phyloP scores from a whole-genome alignment of 768 basidiomycete species.

The Boletus rubescentipes region DNA sequence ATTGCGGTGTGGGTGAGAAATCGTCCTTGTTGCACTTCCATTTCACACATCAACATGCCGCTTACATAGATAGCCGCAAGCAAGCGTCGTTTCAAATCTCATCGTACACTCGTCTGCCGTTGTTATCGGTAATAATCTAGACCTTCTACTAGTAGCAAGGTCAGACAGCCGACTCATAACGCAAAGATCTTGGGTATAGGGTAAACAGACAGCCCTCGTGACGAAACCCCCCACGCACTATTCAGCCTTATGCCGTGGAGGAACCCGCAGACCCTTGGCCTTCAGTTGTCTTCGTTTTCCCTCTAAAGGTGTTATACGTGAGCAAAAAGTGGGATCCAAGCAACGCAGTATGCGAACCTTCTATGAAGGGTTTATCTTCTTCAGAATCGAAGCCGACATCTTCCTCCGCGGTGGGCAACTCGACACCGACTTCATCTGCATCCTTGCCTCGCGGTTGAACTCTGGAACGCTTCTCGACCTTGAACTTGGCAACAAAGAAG shows the following conservation, averaged over 20 bases:
- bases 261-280: conserved; percentile 68
- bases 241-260: conserved; percentile 45
- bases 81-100: neutral
- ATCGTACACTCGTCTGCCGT: conserved; percentile 7
- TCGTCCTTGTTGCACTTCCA: neutral
- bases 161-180: neutral
- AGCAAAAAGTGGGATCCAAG: neutral
- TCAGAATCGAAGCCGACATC: conserved; percentile 66
- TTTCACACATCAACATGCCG: neutral
- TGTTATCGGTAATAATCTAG: neutral
- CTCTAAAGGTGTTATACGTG: conserved; percentile 41
- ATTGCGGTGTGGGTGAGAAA: neutral
- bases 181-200: conserved; percentile 1
- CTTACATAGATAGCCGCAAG: neutral
- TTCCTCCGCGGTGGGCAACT: conserved; percentile 28
- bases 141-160: neutral
- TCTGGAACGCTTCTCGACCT: conserved; percentile 80
- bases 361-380: conserved; percentile 74
- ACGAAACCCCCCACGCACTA: conserved; percentile 19
- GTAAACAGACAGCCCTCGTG: neutral
- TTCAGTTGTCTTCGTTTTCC: conserved; percentile 75
- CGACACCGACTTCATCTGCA: conserved; percentile 22
- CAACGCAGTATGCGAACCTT: conserved; percentile 53
- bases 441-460: conserved; percentile 29
- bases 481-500: conserved; percentile 98